Conservation (phyloP, 257 asterid genomes). For the Paulownia fortunei region DNA sequence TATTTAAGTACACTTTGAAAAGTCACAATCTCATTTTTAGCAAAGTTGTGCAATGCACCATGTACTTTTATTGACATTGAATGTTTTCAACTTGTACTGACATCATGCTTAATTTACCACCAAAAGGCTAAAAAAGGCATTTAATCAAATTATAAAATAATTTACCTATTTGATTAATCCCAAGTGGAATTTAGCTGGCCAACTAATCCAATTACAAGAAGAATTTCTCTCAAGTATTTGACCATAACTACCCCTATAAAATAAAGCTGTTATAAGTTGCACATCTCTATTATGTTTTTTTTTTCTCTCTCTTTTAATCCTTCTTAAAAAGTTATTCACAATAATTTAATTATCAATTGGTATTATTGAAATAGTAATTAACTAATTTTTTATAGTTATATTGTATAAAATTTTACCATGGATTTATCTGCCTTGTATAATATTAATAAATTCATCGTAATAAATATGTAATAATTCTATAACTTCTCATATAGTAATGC, state of each 20-base stretch:
- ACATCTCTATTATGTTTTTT: background rate
- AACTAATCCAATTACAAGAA: background rate
- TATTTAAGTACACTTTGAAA: background rate
- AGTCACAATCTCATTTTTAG: background rate
- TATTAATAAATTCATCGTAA: no score
- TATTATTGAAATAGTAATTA: no score
- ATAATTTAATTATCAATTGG: no score
- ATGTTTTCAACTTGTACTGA: background rate
- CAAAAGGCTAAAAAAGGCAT: background rate
- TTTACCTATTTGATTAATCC: background rate
- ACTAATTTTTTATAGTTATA: no score
- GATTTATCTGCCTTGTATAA: no score
- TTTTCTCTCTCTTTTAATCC: background rate
- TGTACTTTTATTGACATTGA: constrained; percentile 7
- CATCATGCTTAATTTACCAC: background rate
- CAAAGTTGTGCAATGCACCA: constrained; percentile 29
- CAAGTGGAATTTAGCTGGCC: constrained; percentile 25
- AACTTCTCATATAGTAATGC: no score
- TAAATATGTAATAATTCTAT: no score
- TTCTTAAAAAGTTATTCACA: background rate
- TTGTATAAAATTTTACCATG: no score
- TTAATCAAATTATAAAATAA: background rate
- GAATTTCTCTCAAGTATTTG: background rate
- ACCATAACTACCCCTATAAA: background rate
- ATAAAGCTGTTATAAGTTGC: background rate